Percentiles rank a stretch among this genome's conserved stretches.
phyloP scores from a whole-genome alignment of 805 yeast genomes.

The Nakazawaea sp. region DNA sequence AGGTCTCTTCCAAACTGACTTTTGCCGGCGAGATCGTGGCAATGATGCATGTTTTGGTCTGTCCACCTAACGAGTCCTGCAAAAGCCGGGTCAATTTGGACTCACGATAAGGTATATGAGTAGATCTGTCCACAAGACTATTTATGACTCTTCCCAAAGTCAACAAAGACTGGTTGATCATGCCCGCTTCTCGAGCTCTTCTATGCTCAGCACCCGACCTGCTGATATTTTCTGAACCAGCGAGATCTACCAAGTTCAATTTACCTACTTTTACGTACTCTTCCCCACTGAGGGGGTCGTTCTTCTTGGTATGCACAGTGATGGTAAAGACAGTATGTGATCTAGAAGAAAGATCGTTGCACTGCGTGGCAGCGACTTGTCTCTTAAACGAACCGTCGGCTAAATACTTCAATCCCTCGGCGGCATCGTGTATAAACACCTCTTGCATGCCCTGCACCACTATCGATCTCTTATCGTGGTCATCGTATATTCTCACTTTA shows the following conservation, averaged over 20 bases:
- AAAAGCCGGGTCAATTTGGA: slow-evolving; percentile 72
- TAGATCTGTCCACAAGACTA: slow-evolving; percentile 48
- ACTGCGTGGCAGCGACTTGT: slow-evolving; percentile 71
- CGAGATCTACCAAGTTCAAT: slow-evolving; percentile 79
- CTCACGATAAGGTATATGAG: slow-evolving; percentile 81
- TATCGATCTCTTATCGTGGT: slow-evolving; percentile 34
- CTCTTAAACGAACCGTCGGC: slow-evolving; percentile 55
- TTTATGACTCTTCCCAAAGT: slow-evolving; percentile 84
- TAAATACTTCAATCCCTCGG: slow-evolving; percentile 45
- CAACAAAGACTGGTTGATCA: slow-evolving; percentile 76
- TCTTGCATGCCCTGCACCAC: slow-evolving; percentile 54
- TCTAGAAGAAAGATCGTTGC: slow-evolving; percentile 72
- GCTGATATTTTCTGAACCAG: slow-evolving; percentile 84
- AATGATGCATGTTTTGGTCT: slow-evolving; percentile 78
- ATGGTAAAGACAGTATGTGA: slow-evolving; percentile 78
- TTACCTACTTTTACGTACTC: slow-evolving; percentile 53
- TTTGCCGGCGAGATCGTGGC: slow-evolving; percentile 86
- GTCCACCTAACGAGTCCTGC: slow-evolving; percentile 84
- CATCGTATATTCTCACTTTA: slow-evolving; percentile 49
- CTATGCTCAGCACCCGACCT: slow-evolving; percentile 80
- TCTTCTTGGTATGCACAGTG: slow-evolving; percentile 47
- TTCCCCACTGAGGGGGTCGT: slow-evolving; percentile 39
- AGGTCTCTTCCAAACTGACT: slow-evolving; percentile 70
- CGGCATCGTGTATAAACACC: slow-evolving; percentile 37
- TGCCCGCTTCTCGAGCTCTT: slow-evolving; percentile 86